These are phyloP conservation scores for Colletotrichum higginsianum DNA, from an alignment of 2,329 filamentous ascomycete genomes.

Conservation along the genomic window DNA sequence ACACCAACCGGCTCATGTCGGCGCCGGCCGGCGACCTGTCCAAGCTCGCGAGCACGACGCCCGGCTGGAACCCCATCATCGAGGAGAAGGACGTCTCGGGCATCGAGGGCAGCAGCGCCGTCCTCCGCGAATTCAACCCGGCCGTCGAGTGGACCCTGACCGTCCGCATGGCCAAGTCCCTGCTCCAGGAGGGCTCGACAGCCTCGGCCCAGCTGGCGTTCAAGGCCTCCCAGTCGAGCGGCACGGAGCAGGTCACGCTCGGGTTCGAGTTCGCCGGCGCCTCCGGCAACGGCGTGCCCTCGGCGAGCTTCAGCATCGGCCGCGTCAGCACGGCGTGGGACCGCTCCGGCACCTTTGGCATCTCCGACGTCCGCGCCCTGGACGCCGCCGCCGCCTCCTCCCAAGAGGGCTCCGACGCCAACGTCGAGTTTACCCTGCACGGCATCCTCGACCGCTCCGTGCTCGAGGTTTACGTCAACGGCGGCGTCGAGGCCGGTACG, in stretches of 20 bases:
- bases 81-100: constrained; percentile 33
- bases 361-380: constrained; percentile 32
- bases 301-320: constrained; percentile 48
- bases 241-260: constrained; percentile 31
- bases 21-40: constrained; percentile 38
- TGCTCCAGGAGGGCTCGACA: constrained; percentile 31
- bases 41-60: constrained; percentile 30
- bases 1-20: constrained; percentile 37
- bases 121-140: constrained; percentile 41
- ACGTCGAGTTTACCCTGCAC: constrained; percentile 52
- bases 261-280: constrained; percentile 47
- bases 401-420: constrained; percentile 47
- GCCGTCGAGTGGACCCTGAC: constrained; percentile 43
- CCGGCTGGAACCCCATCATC: constrained; percentile 42
- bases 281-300: constrained; percentile 43
- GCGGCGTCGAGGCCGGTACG: constrained; percentile 52
- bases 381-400: constrained; percentile 8
- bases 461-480: constrained; percentile 53
- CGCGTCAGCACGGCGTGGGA: constrained; percentile 45
- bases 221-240: constrained; percentile 44
- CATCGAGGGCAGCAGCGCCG: constrained; percentile 33
- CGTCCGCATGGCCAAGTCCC: constrained; percentile 38
- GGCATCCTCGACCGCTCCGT: constrained; percentile 55
- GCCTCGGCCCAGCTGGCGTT: constrained; percentile 49
- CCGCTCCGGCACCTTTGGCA: constrained; percentile 27